Evolutionary conservation across 306 rosid genomes (phyloP), one percentile per base, ranked within the genome.

Genomic region (Gleditsia sinensis): DNA sequence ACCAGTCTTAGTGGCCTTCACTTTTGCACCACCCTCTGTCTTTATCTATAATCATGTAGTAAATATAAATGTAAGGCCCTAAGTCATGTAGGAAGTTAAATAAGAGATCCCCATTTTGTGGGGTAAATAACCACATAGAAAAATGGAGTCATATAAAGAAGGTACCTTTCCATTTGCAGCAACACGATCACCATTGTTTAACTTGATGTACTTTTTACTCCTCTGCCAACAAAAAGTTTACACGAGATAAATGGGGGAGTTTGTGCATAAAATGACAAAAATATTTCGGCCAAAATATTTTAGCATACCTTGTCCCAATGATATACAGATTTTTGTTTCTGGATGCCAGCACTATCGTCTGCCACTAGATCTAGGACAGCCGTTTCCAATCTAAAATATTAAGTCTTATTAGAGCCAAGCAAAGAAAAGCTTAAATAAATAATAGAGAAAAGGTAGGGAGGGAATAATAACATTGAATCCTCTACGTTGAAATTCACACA

Each of bases 111-210:
- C 49, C 60, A 65, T 46, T 28, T 60, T 56, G 39, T 66, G 7
- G 3, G 58, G 61, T 23, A 57, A 62, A 62, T 34, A 40, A 25
- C 25, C 20, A 28, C 56, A 30, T 16, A 64, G 11, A 19, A 63
- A 39, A 2, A 55, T 17, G 20, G 50, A 53, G 40, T 58, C 23
- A 69, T n/a, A 70, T 30, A 48, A 42, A 64, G 13, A 73, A 13
- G 16, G 37, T 86, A 94, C 97, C 96, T 94, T 94, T 82, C 98
- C 98, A 76, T 86, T 94, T 61, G 98, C 97, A 61, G 91, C 87
- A 80, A 94, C 91, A 7, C 92, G 96, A 7, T 94, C 98, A 2
- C 94, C 92, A 58, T 82, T 87, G 76, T 89, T 94, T 77, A 94
- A 80, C 83, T 94, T 94, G 84, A 94, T 81, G 81, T 84, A 91